Conservation (phyloP, 2,329 filamentous ascomycete genomes). For the Penicillium sp. region DNA sequence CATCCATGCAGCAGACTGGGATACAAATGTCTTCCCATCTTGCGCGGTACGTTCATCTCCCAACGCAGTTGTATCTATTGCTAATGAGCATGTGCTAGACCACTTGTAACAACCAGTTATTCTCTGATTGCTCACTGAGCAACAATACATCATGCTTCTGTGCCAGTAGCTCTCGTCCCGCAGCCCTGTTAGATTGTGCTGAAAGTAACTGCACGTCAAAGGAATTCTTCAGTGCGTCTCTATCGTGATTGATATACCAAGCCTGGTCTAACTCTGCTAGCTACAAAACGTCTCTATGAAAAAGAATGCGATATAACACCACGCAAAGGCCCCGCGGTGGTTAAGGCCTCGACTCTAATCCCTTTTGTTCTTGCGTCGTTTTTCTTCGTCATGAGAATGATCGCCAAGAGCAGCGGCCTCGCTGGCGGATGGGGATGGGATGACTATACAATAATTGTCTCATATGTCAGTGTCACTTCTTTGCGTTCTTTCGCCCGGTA, state of each 20-base stretch:
- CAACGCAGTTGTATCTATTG: neutral
- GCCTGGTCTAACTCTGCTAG: constrained; percentile 6
- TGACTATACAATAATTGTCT: constrained; percentile 22
- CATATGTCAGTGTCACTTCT: constrained; percentile 14
- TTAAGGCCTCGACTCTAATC: constrained; percentile 10
- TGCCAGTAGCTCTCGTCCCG: neutral
- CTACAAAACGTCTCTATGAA: constrained; percentile 14
- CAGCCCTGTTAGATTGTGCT: constrained; percentile 9
- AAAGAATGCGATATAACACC: constrained; percentile 15
- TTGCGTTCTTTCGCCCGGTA: neutral
- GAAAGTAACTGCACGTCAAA: constrained; percentile 15
- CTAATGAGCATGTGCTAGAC: constrained; percentile 6
- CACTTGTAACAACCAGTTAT: constrained; percentile 9
- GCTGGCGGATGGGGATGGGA: constrained; percentile 23
- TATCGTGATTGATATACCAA: neutral
- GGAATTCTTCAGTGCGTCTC: constrained; percentile 18
- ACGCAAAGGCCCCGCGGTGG: neutral
- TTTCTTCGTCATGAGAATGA: constrained; percentile 18
- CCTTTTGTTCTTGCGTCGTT: constrained; percentile 19
- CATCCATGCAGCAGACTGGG: neutral
- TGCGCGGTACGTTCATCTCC: constrained; percentile 8
- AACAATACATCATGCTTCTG: constrained; percentile 16
- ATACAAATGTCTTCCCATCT: constrained; percentile 8
- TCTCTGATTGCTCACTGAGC: constrained; percentile 14
- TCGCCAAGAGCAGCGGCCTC: constrained; percentile 16